Conservation (phyloP, 345 rosid genomes). For the Citrus unshiu region DNA sequence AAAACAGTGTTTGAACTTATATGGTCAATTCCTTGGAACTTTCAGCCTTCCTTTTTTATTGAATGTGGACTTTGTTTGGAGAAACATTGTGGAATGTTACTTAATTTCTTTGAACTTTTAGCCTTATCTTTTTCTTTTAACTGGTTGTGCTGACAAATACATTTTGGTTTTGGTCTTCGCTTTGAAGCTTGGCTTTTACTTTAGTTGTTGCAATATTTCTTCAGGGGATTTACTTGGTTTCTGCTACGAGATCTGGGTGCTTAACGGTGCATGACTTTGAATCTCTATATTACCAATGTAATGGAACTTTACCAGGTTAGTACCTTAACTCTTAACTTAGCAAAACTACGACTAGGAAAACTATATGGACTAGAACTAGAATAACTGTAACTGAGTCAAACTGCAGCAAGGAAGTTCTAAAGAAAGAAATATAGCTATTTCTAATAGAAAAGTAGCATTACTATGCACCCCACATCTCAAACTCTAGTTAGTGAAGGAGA, state of each 20-base stretch:
- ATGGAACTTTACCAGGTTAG: slow-evolving; percentile 34
- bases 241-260: slow-evolving; percentile 82
- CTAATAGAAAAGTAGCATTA: background rate
- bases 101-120: background rate
- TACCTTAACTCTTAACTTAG: background rate
- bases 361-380: no score
- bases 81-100: background rate
- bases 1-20: background rate
- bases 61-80: background rate
- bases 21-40: background rate
- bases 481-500: background rate
- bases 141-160: background rate
- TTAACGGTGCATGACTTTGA: slow-evolving; percentile 88
- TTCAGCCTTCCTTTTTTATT: background rate
- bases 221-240: slow-evolving; percentile 82
- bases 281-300: slow-evolving; percentile 57
- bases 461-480: background rate
- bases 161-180: background rate
- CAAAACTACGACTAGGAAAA: background rate
- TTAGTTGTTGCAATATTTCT: background rate
- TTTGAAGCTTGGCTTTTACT: background rate
- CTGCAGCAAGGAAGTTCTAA: background rate
- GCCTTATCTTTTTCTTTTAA: background rate
- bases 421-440: background rate
- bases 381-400: background rate